Evolutionary conservation across 345 rosid species (phyloP), one percentile per base, ranked within the genome.

Genomic region (Rhizophora mangle): DNA sequence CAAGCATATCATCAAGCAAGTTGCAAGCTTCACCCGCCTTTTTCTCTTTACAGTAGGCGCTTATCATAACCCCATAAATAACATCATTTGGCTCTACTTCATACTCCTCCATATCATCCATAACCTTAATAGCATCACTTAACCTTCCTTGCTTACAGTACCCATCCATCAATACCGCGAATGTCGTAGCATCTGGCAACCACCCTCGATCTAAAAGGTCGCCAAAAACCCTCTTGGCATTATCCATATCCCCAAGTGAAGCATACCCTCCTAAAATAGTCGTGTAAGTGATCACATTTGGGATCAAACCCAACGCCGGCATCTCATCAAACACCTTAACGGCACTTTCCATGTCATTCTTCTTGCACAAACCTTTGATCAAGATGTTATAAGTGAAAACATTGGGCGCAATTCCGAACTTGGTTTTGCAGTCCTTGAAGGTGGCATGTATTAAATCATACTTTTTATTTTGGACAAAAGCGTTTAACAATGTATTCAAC

Each of bases 51-150:
- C 98, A 89, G 36, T 82, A 76, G 4, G 89, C 96, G 61, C 86
- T 80, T 6, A 93, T 83, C 94, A 91, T 88, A 57, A 89, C 92
- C n/a, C 94, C 94, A 37, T 89, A 90, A 20, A 92, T 90, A 70
- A 91, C 87, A 19, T 93, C 98, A 82, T 89, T 93, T 1, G 97
- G 87, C 57, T 79, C 84, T 36, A 93, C 82, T 27, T 82, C 88
- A 34, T 87, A 85, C 60, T 82, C 83, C 67, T 88, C 96, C 98
- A 91, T 93, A 5, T 88, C 91, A 82, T 93, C 96, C 94, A 93
- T 93, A 13, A 86, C 85, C 81, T 72, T 82, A 64, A 88, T 80
- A 4, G 97, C 98, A 68, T 93, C 94, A 64, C 32, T 74, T 52
- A 93, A 85, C 71, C 86, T 86, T 70, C 88, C 96, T 68, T 79